Base-by-base conservation (phyloP, 345 rosid species). In the Eucalyptus polyanthemos region DNA sequence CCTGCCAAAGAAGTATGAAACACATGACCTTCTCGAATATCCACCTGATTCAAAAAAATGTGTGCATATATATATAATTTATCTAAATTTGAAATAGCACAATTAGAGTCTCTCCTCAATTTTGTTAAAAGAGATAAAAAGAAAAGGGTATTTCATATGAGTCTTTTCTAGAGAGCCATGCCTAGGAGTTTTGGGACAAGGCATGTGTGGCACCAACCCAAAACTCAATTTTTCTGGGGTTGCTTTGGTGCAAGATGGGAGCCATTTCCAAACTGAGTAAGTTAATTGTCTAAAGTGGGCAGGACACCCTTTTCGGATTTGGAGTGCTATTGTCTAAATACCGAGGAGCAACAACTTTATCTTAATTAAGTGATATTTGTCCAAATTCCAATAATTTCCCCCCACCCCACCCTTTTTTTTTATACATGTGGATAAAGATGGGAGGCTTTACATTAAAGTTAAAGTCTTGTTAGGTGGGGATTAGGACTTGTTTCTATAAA, bases 381-480 rank as follows among this genome's bases (percentile, higher is more conserved):
- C 87, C 29, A 47, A 45, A 49, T 86, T 16, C 21, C 51, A 86
- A 49, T 49, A 50, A 31, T 86, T 47, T 11, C 29, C 56, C 34
- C 56, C 19, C 42, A 53, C 58, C 58, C 58, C 58, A 53, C 49
- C 11, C 47, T 8, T 85, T 85, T 25, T 25, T 51, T 17, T 51
- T 51, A 16, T 53, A 27, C 13, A 50, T 9, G 86, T n/a, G 37
- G 86, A 76, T 88, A 50, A 54, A 25, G 87, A 80, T 58, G 16
- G 88, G 88, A 90, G 89, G 88, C 90, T 88, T 93, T 51, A 86
- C 9, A 87, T 89, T 89, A 53, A 91, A 93, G 93, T 88, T 72
- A 88, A 86, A 81, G 80, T 45, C 9, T 25, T 58, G 92, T 86
- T 91, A 54, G 91, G 88, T 88, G 91, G 87, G 88, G 90, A 91